These are phyloP conservation scores for Nakazawaea siamensis DNA, from an alignment of 805 yeast genomes.

Conservation along the genomic window DNA sequence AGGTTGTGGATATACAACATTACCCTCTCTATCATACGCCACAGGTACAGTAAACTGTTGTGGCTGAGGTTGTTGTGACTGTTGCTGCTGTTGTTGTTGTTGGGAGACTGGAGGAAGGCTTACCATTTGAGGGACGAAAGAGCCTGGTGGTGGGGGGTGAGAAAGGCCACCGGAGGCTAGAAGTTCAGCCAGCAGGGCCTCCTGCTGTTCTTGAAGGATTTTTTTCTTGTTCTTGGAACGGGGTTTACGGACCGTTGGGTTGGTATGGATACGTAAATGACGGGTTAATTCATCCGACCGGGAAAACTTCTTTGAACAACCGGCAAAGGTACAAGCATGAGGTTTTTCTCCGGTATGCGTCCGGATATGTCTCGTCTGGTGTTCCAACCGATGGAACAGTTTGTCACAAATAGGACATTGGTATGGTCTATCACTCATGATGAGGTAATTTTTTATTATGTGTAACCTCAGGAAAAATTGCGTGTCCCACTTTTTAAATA, in stretches of 20 bases:
- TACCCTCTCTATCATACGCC: constrained; percentile 9
- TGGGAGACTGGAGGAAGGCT: not conserved
- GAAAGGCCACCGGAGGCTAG: too few species aligned
- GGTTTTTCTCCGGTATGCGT: constrained; percentile 83
- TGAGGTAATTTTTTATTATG: too few species aligned
- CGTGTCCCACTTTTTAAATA: too few species aligned
- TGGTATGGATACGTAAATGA: constrained; percentile 65
- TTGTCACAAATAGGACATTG: constrained; percentile 68
- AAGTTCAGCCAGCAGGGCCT: not conserved
- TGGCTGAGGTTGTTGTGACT: constrained; percentile 8
- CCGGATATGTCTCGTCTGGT: constrained; percentile 70
- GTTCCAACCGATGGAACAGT: constrained; percentile 70
- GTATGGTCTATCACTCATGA: constrained; percentile 60
- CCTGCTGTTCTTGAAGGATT: constrained; percentile 5
- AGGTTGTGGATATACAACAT: constrained; percentile 12
- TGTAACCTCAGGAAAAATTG: too few species aligned
- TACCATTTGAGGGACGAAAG: too few species aligned
- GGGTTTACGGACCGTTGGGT: constrained; percentile 59
- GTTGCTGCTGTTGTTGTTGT: not conserved
- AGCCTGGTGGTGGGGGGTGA: too few species aligned
- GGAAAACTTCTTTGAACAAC: constrained; percentile 60
- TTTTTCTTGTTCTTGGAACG: constrained; percentile 38
- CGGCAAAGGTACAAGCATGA: constrained; percentile 65
- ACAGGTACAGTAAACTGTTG: constrained; percentile 9
- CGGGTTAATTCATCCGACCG: constrained; percentile 70